Evolutionary conservation across 441 rosid genomes (phyloP), one percentile per base, ranked within the genome.

Genomic region (Cnidoscolus chayamansa): DNA sequence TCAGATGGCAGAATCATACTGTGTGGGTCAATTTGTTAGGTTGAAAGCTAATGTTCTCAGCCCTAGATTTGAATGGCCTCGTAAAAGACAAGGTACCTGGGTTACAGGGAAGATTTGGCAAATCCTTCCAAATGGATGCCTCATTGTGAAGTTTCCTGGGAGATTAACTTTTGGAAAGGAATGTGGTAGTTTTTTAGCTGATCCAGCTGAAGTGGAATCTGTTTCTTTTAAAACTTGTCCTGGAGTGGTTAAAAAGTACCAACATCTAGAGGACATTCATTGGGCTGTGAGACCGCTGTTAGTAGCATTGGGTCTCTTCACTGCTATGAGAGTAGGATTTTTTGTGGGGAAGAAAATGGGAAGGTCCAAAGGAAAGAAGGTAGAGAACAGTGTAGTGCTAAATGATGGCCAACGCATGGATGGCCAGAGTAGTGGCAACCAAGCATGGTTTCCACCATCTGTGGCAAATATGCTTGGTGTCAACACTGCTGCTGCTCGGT

Each of bases 221-320:
- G 89, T 92, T 74, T 79, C 86, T 58, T 94, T 94, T 55, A 58
- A 71, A 58, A 81, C 86, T 11, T 94, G 91, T 76, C 74, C 78
- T 1, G 97, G 97, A 19, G 67, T 90, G 20, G 81, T 85, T 57
- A 73, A 85, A 65, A 92, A 90, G 68, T 92, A 87, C 74, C 86
- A 89, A 72, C 98, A 94, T 81, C 86, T 91, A 1, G 97, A 94
- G 83, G 97, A 94, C 77, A 83, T 89, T 70, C 97, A 90, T 74
- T 94, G 97, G 98, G 87, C 88, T n/a, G 89, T 92, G 53, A 90
- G 97, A 76, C 98, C 97, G 12, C 81, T 94, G 59, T 75, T 88
- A 66, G 80, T 89, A 72, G 90, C 90, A 1, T 69, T 89, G 64
- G 90, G 95, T 59, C 67, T 94, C 1, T 83, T 94, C 65, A 85